Base-by-base conservation (phyloP, 306 rosid genomes). In the Vigna radiata region DNA sequence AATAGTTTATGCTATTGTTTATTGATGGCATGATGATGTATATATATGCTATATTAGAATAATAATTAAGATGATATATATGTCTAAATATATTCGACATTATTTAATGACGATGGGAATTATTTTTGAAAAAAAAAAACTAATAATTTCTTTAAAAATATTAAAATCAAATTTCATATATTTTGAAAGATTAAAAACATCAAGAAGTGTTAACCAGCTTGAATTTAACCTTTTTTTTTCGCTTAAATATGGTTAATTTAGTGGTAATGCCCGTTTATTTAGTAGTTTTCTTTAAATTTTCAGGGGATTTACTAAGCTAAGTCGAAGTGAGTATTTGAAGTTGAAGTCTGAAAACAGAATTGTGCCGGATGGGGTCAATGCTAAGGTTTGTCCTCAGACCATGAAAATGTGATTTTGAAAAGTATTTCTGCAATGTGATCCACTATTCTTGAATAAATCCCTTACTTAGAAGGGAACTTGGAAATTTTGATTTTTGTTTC, bases 271-370 rank as follows among this genome's bases (percentile, higher is more conserved):
- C 17, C 47, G 12, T 15, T 73, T 39, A 64, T 15, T 21, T 64
- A 14, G 25, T 25, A 48, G 6, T 67, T 58, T 1, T 68, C n/a
- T 25, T 78, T 6, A 31, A 3, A 64, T 44, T 76, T 81, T 78
- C 85, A 91, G 94, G 96, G 97, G 98, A 39, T 93, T 93, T 73
- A 93, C 98, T 8, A 93, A 93, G 83, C 79, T 87, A 76, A 86
- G 70, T 85, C 79, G 93, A 10, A 55, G 67, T 4, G 95, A 89
- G 36, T 93, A 93, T 61, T 72, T 91, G 76, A 89, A 78, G 76
- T 72, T 88, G 80, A 93, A 91, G 81, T 15, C 86, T 9, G 95
- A 88, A 83, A 83, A 85, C 19, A 89, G 89, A 21, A 82, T 93
- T 81, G 61, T 79, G 59, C 86, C 90, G 0, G 97, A 93, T 83